Conservation (phyloP, 805 yeast species). For the Yamadazyma sp. region DNA sequence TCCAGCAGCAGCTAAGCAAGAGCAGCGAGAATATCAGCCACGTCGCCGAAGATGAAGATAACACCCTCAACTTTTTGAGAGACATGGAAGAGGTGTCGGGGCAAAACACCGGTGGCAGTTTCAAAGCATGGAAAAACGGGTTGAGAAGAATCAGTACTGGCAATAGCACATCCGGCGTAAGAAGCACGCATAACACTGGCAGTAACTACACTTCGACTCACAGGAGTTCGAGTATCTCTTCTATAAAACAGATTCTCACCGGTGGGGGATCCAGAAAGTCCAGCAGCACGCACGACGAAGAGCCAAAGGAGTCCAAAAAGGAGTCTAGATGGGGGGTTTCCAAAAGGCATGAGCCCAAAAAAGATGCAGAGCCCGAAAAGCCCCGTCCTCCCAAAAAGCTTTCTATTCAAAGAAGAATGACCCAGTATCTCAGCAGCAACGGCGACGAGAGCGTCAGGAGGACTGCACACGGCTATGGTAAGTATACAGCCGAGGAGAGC, state of each 20-base stretch:
- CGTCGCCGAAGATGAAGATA: slow-evolving; percentile 23
- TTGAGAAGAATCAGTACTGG: slow-evolving; percentile 44
- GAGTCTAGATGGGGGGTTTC: neutral
- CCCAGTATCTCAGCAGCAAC: slow-evolving; percentile 42
- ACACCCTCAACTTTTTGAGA: slow-evolving; percentile 38
- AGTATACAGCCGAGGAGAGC: slow-evolving; percentile 50
- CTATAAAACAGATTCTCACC: slow-evolving; percentile 30
- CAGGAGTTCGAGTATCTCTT: slow-evolving; percentile 30
- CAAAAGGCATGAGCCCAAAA: neutral
- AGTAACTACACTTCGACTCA: slow-evolving; percentile 10
- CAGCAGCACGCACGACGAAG: slow-evolving; percentile 11
- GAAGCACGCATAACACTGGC: slow-evolving; percentile 19
- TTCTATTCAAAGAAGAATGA: slow-evolving; percentile 57
- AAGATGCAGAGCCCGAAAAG: neutral
- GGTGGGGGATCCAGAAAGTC: slow-evolving; percentile 22
- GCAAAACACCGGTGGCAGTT: slow-evolving; percentile 43
- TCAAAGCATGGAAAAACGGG: slow-evolving; percentile 32
- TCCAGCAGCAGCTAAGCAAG: slow-evolving; percentile 32
- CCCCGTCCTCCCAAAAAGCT: slow-evolving; percentile 21
- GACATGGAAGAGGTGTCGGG: slow-evolving; percentile 25
- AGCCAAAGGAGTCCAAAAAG: slow-evolving; percentile 3
- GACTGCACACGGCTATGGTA: slow-evolving; percentile 83
- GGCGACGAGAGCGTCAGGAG: slow-evolving; percentile 48
- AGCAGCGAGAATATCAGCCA: slow-evolving; percentile 21
- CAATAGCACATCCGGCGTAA: slow-evolving; percentile 20